These are phyloP conservation scores for Aquanectria penicillioides DNA, from an alignment of 2,329 filamentous ascomycete genomes.

Conservation along the genomic window DNA sequence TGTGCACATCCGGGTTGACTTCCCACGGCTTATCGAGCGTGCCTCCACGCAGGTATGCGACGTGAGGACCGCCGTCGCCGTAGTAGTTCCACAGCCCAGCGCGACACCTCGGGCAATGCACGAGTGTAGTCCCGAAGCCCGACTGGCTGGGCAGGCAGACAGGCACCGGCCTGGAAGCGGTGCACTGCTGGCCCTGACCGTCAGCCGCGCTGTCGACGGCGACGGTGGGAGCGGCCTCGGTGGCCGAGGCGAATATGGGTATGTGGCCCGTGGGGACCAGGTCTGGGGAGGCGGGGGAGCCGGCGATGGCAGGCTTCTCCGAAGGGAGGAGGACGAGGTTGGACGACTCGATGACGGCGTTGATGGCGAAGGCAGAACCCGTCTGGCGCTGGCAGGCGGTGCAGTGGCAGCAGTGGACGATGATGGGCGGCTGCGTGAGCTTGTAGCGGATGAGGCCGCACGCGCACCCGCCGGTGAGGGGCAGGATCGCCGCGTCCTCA, in stretches of 20 bases:
- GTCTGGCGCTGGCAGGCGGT: constrained; percentile 57
- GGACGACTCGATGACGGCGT: constrained; percentile 54
- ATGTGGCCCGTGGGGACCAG: constrained; percentile 21
- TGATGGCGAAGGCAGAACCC: constrained; percentile 52
- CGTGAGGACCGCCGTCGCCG: constrained; percentile 40
- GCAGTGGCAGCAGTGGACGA: constrained; percentile 60
- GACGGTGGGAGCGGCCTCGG: constrained; percentile 26
- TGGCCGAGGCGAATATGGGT: constrained; percentile 35
- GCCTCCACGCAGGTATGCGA: constrained; percentile 54
- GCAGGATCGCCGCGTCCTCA: constrained; percentile 38
- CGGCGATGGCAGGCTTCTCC: constrained; percentile 35
- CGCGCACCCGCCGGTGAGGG: constrained; percentile 64
- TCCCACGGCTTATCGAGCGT: constrained; percentile 54
- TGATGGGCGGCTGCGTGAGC: constrained; percentile 63
- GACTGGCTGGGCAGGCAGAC: constrained; percentile 51
- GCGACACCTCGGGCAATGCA: constrained; percentile 54
- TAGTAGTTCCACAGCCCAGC: constrained; percentile 56
- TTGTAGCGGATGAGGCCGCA: constrained; percentile 77
- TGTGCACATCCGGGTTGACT: constrained; percentile 57
- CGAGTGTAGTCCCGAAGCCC: constrained; percentile 52
- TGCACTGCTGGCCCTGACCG: background rate
- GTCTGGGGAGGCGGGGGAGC: constrained; percentile 15
- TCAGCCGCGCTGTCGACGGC: background rate
- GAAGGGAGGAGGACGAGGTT: constrained; percentile 46
- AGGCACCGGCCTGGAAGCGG: constrained; percentile 27